These are phyloP conservation scores for Apiospora sp. DNA, from an alignment of 2,329 filamentous ascomycete species.

Conservation along the genomic window DNA sequence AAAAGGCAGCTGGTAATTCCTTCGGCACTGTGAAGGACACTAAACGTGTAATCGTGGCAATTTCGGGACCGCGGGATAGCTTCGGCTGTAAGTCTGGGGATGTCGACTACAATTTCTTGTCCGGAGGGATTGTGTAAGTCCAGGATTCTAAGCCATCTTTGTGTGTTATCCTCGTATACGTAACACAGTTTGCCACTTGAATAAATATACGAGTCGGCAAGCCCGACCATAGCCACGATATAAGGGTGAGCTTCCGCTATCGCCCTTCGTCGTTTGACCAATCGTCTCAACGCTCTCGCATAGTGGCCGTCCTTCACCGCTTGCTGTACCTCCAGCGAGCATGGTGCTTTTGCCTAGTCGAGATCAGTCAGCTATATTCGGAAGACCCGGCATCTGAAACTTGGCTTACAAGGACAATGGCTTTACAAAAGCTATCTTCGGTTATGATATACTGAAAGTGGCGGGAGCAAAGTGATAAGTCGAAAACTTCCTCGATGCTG, in stretches of 20 bases:
- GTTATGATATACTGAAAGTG: slow-evolving; percentile 58
- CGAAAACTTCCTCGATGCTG: slow-evolving; percentile 64
- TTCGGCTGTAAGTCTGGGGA: slow-evolving; percentile 50
- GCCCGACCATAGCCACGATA: slow-evolving; percentile 64
- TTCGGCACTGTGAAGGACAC: slow-evolving; percentile 64
- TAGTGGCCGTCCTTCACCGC: slow-evolving; percentile 47
- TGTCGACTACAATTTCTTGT: slow-evolving; percentile 64
- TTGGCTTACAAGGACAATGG: slow-evolving; percentile 1
- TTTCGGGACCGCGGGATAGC: slow-evolving; percentile 46
- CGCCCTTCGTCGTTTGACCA: slow-evolving; percentile 68
- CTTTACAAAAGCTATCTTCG: slow-evolving; percentile 61
- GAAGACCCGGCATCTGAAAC: slow-evolving; percentile 32
- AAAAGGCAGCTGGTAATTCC: slow-evolving; percentile 66
- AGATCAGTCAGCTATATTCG: slow-evolving; percentile 33
- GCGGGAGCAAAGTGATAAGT: slow-evolving; percentile 60
- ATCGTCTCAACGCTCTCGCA: slow-evolving; percentile 62
- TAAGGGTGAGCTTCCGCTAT: slow-evolving; percentile 69
- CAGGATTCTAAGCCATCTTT: slow-evolving; percentile 60
- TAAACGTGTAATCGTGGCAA: slow-evolving; percentile 54
- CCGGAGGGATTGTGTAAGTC: slow-evolving; percentile 59
- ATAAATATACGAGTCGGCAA: slow-evolving; percentile 69
- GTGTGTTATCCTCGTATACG: slow-evolving; percentile 51
- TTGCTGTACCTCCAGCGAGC: slow-evolving; percentile 43
- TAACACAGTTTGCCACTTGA: slow-evolving; percentile 72
- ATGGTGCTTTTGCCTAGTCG: slow-evolving; percentile 43